Evolutionary conservation across 768 basidiomycete genomes (phyloP).

Genomic region (Rhodotorula taiwanensis): DNA sequence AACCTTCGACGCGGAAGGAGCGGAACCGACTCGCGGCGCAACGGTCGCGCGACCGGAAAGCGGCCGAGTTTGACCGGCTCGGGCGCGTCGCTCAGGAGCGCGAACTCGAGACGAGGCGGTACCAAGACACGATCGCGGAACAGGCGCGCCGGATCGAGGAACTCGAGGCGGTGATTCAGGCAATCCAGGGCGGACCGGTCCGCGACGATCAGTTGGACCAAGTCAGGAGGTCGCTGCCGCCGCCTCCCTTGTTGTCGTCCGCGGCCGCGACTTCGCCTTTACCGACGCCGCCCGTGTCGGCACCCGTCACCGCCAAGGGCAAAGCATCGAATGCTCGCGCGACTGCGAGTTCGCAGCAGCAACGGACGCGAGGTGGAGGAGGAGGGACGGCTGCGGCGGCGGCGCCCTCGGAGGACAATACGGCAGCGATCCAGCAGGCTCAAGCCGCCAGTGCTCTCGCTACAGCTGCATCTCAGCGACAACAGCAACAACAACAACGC

Average conservation of each 20-base stretch:
- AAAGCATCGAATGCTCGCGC: too few relatives aligned
- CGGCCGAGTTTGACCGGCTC: neutral
- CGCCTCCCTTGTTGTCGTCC: neutral
- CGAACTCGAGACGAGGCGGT: neutral
- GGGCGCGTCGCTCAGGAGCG: neutral
- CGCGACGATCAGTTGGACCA: neutral
- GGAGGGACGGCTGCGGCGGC: too few relatives aligned
- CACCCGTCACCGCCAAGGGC: too few relatives aligned
- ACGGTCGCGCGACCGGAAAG: constrained; percentile 12
- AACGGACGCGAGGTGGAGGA: too few relatives aligned
- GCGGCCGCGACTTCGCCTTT: neutral
- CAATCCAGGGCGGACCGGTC: too few relatives aligned
- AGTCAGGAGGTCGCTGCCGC: neutral
- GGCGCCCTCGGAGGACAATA: too few relatives aligned
- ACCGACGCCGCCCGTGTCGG: neutral
- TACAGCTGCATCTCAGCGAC: too few relatives aligned
- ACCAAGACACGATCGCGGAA: neutral
- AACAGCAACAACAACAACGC: too few relatives aligned
- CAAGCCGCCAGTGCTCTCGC: too few relatives aligned
- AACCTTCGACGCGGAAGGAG: constrained; percentile 18
- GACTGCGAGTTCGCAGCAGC: too few relatives aligned
- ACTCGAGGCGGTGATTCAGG: neutral
- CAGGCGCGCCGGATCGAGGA: neutral
- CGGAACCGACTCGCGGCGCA: constrained; percentile 28
- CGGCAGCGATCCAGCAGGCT: too few relatives aligned